Percentiles rank a stretch among this genome's conserved stretches.
Evolutionary conservation across 176 grass and related monocot genomes (phyloP).

Genomic region (Oryza australiensis): DNA sequence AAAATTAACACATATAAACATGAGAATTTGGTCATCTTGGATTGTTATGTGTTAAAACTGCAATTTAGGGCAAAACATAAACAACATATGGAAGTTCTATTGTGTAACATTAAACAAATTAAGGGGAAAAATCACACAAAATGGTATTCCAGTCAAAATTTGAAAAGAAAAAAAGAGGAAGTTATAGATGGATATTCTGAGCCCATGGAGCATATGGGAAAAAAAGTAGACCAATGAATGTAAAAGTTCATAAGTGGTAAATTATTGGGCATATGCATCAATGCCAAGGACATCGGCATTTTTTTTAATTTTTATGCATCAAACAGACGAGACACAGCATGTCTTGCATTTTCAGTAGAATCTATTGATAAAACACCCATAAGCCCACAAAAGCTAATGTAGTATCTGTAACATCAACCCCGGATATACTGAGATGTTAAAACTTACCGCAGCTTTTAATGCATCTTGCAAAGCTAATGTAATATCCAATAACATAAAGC

Average conservation of each 20-base stretch:
- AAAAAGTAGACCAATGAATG: constrained; percentile 14
- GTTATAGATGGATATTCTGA: constrained; percentile 4
- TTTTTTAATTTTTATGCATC: not conserved
- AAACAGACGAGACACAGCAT: not conserved
- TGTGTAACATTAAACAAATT: not conserved
- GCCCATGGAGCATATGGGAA: constrained; percentile 11
- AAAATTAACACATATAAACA: not conserved
- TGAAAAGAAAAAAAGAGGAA: not conserved
- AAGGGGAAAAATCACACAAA: not conserved
- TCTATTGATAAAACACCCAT: constrained; percentile 21
- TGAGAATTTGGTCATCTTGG: not conserved
- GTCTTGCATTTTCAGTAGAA: constrained; percentile 6
- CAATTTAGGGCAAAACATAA: not conserved
- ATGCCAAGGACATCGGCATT: not conserved
- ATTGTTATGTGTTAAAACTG: not conserved
- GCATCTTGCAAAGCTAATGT: constrained; percentile 69
- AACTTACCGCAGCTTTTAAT: constrained; percentile 78
- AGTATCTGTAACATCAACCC: constrained; percentile 2
- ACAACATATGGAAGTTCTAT: not conserved
- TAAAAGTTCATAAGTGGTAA: constrained; percentile 9
- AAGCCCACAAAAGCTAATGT: not conserved
- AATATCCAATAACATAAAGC: constrained; percentile 85
- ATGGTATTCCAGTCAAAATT: not conserved
- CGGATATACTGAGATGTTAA: constrained; percentile 1
- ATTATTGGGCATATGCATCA: not conserved